These are phyloP conservation scores for Trichomonascaceae sp. DNA, from an alignment of 1,139 yeast species.

Conservation along the genomic window DNA sequence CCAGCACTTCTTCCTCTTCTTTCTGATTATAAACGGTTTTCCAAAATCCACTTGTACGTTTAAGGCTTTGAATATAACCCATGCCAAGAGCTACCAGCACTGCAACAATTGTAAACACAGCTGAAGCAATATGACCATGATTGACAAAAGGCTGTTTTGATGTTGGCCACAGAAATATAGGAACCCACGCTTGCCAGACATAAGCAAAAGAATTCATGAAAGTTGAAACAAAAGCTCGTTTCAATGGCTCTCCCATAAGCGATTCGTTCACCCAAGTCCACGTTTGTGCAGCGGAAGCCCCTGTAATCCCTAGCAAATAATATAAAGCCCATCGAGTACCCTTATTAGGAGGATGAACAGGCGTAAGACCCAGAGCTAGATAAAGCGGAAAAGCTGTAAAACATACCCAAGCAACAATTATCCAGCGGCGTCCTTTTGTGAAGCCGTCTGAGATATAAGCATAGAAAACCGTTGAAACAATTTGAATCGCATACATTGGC, in stretches of 20 bases:
- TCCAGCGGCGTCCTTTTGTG: constrained; percentile 23
- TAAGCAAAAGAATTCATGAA: constrained; percentile 19
- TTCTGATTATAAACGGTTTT: constrained; percentile 8
- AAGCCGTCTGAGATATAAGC: constrained; percentile 27
- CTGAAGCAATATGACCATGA: constrained; percentile 16
- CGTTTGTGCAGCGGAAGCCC: constrained; percentile 24
- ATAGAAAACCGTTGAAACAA: constrained; percentile 21
- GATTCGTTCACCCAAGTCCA: constrained; percentile 28
- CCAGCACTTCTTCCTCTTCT: background rate
- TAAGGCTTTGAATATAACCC: constrained; percentile 14
- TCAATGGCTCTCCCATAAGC: constrained; percentile 20
- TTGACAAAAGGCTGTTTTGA: constrained; percentile 18
- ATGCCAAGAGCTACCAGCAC: constrained; percentile 9
- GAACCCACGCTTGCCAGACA: constrained; percentile 19
- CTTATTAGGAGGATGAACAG: constrained; percentile 24
- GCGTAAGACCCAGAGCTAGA: constrained; percentile 10
- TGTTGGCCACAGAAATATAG: constrained; percentile 19
- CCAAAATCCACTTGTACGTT: constrained; percentile 14
- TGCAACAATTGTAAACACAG: constrained; percentile 10
- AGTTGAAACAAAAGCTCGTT: constrained; percentile 22
- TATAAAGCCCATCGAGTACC: constrained; percentile 24
- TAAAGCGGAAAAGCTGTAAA: constrained; percentile 4
- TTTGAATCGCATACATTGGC: constrained; percentile 30
- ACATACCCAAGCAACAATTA: constrained; percentile 13
- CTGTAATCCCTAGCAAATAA: constrained; percentile 23